Evolutionary conservation across 371 early-diverging fungal genomes (phyloP).

Genomic region (Lichtheimia hyalospora): DNA sequence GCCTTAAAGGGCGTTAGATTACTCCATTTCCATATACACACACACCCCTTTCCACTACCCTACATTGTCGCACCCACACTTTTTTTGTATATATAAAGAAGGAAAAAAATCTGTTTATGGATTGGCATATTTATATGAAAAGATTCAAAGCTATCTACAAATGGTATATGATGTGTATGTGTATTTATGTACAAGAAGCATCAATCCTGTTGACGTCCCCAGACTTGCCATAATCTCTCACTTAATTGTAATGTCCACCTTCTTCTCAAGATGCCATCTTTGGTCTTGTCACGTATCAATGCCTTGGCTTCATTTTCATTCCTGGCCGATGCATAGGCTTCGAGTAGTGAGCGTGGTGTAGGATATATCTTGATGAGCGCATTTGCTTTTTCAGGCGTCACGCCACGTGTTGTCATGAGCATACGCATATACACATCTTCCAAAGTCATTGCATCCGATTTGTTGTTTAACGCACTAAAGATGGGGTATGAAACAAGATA

Average conservation of each 20-base stretch:
- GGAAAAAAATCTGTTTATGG: too few relatives aligned
- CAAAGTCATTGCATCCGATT: constrained; percentile 63
- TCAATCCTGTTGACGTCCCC: constrained; percentile 46
- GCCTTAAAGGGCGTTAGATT: constrained; percentile 1
- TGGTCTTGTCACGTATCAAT: constrained; percentile 29
- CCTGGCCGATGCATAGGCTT: constrained; percentile 27
- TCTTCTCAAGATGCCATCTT: constrained; percentile 39
- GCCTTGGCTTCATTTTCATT: constrained; percentile 17
- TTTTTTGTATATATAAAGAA: too few relatives aligned
- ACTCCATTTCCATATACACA: too few relatives aligned
- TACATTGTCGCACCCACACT: too few relatives aligned
- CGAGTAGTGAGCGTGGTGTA: constrained; percentile 60
- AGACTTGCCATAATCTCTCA: constrained; percentile 55
- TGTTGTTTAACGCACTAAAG: constrained; percentile 67
- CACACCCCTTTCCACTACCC: too few relatives aligned
- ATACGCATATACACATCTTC: constrained; percentile 77
- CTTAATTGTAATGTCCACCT: constrained; percentile 54
- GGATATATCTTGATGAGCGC: constrained; percentile 68
- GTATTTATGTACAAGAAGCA: too few relatives aligned
- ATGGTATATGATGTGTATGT: too few relatives aligned
- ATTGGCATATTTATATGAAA: too few relatives aligned
- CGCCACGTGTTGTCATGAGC: constrained; percentile 80
- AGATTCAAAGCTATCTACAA: too few relatives aligned
- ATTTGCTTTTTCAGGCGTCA: constrained; percentile 81
- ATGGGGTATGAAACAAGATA: constrained; percentile 59